These are phyloP conservation scores for Kazachstania kunashirensis DNA, from an alignment of 805 yeast genomes.

Conservation along the genomic window DNA sequence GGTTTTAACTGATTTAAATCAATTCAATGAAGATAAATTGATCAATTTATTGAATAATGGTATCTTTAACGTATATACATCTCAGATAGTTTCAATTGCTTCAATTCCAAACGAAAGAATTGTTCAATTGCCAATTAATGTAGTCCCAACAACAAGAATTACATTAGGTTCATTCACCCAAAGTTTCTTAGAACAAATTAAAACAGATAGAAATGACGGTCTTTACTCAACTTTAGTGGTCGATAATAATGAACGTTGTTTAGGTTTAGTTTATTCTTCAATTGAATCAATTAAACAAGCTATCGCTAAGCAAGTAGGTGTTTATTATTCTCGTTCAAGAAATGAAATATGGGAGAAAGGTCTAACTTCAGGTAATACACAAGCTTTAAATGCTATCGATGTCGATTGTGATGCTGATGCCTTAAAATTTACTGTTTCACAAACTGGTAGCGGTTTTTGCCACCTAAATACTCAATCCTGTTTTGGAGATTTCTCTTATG, in stretches of 20 bases:
- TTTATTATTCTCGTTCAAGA: conserved; percentile 80
- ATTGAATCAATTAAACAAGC: conserved; percentile 73
- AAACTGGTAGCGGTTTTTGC: conserved; percentile 83
- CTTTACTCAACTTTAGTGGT: conserved; percentile 77
- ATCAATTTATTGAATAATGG: conserved; percentile 55
- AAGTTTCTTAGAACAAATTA: conserved; percentile 39
- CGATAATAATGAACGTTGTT: conserved; percentile 54
- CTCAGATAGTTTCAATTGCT: conserved; percentile 13
- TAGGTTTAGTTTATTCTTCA: conserved; percentile 90
- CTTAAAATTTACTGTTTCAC: conserved; percentile 76
- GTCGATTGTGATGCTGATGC: conserved; percentile 92
- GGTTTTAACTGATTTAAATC: conserved; percentile 13
- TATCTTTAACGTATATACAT: conserved; percentile 35
- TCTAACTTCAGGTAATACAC: conserved; percentile 92
- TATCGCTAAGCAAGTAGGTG: conserved; percentile 72
- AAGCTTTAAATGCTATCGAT: conserved; percentile 54
- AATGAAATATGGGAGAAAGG: conserved; percentile 96
- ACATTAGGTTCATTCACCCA: conserved; percentile 13
- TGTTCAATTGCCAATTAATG: conserved; percentile 9
- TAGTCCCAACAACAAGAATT: conserved; percentile 9
- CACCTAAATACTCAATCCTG: conserved; percentile 76
- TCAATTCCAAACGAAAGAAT: conserved; percentile 42
- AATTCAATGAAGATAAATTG: conserved; percentile 34
- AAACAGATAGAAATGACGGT: conserved; percentile 81
- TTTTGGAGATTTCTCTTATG: conserved; percentile 56